Conservation (phyloP, 208 protist genomes). For the Wallacemonas sp. region DNA sequence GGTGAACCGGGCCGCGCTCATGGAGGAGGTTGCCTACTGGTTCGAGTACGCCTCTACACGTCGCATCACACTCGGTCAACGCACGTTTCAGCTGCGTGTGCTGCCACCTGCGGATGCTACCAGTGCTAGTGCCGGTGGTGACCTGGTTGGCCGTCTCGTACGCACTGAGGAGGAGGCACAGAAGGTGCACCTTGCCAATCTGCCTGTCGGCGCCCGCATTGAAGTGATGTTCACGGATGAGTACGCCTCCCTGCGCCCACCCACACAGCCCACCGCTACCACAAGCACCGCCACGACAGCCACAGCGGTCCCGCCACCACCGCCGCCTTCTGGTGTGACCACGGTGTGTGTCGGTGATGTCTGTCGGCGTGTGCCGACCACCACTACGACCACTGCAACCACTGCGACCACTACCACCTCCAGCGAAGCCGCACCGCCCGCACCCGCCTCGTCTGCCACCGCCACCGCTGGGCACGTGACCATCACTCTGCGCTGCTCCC, state of each 20-base stretch:
- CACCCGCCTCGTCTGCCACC: background rate
- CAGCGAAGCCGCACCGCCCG: background rate
- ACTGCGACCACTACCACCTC: background rate
- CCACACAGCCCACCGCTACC: background rate
- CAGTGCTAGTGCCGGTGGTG: background rate
- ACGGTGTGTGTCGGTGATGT: conserved; percentile 35
- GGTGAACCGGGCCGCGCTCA: background rate
- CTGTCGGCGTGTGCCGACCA: conserved; percentile 21
- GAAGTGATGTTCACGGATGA: conserved; percentile 8
- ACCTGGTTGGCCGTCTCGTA: background rate
- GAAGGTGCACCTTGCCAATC: background rate
- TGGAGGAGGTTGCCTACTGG: background rate
- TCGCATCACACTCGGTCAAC: background rate
- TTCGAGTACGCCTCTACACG: conserved; percentile 1
- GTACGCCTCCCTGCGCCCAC: background rate
- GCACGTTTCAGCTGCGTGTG: background rate
- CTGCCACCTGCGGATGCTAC: background rate
- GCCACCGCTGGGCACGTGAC: background rate
- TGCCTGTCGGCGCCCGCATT: background rate
- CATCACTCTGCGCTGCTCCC: conserved; percentile 58
- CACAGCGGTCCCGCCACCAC: background rate
- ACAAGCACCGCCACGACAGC: background rate
- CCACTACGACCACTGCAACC: background rate
- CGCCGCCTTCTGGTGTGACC: background rate
- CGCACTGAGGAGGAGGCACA: background rate